These are phyloP conservation scores for Heterobasidion irregulare DNA, from an alignment of 1,284 basidiomycete genomes.

Conservation along the genomic window DNA sequence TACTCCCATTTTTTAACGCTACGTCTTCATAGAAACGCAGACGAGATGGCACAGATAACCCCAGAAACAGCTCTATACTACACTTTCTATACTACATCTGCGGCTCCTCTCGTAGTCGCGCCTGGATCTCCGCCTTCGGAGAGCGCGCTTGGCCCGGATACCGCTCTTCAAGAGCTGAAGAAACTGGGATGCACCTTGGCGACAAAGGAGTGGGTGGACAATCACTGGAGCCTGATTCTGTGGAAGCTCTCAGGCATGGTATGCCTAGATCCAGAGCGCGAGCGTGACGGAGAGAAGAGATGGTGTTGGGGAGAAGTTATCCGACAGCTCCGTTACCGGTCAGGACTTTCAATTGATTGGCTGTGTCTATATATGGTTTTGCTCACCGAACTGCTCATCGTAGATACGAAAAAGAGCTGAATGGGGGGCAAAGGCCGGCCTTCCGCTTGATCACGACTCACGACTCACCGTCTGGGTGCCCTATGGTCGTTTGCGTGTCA, in stretches of 20 bases:
- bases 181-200: conserved; percentile 50
- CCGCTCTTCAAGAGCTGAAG: conserved; percentile 45
- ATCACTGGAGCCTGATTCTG: conserved; percentile 85
- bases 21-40: conserved; percentile 31
- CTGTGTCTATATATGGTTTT: not conserved
- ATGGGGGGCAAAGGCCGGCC: conserved; percentile 71
- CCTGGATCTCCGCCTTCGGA: conserved; percentile 10
- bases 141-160: conserved; percentile 36
- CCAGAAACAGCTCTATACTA: conserved; percentile 56
- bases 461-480: conserved; percentile 62
- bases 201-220: conserved; percentile 77
- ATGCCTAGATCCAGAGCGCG: conserved; percentile 58
- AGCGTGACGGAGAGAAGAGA: conserved; percentile 37
- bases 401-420: conserved; percentile 89
- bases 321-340: conserved; percentile 84
- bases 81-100: conserved; percentile 40
- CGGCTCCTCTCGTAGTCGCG: conserved; percentile 4
- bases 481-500: conserved; percentile 84
- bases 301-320: conserved; percentile 82
- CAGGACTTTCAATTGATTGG: conserved; percentile 12
- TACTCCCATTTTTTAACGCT: not conserved
- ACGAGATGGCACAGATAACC: conserved; percentile 52
- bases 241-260: conserved; percentile 93
- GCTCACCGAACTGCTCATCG: not conserved
- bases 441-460: conserved; percentile 72